These are phyloP conservation scores for Talaromyces adpressus DNA, from an alignment of 495 filamentous ascomycete genomes.

Conservation along the genomic window DNA sequence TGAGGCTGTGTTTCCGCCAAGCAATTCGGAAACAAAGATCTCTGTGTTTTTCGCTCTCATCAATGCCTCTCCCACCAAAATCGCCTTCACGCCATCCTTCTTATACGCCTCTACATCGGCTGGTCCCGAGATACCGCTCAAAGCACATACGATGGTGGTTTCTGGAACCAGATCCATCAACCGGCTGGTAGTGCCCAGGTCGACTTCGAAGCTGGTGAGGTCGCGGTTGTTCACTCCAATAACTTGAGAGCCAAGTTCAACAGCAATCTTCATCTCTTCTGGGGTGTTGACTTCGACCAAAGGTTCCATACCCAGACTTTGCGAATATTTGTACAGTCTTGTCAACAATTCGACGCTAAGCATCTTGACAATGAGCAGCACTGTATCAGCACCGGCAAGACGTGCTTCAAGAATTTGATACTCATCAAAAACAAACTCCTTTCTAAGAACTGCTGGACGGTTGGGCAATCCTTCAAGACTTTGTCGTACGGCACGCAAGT, in stretches of 20 bases:
- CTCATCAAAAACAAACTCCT: conserved; percentile 97
- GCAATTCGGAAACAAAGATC: conserved; percentile 73
- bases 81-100: conserved; percentile 82
- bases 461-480: conserved; percentile 85
- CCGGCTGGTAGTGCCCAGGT: conserved; percentile 87
- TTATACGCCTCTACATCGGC: conserved; percentile 85
- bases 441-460: conserved; percentile 83
- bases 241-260: conserved; percentile 81
- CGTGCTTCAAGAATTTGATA: conserved; percentile 97
- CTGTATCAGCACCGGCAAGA: conserved; percentile 89
- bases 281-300: conserved; percentile 93
- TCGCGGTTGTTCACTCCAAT: conserved; percentile 99
- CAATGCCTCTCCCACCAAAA: conserved; percentile 91
- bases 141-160: conserved; percentile 84
- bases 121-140: conserved; percentile 90
- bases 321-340: conserved; percentile 78
- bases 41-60: conserved; percentile 81
- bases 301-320: conserved; percentile 92
- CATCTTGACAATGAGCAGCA: conserved; percentile 98
- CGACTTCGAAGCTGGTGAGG: conserved; percentile 91
- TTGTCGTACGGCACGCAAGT: conserved; percentile 80
- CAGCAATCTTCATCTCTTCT: conserved; percentile 85
- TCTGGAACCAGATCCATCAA: conserved; percentile 78
- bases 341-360: conserved; percentile 67
- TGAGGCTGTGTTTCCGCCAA: conserved; percentile 46